These are phyloP conservation scores for Coemansia reversa DNA, from an alignment of 192 early-diverging fungal species.

Conservation along the genomic window DNA sequence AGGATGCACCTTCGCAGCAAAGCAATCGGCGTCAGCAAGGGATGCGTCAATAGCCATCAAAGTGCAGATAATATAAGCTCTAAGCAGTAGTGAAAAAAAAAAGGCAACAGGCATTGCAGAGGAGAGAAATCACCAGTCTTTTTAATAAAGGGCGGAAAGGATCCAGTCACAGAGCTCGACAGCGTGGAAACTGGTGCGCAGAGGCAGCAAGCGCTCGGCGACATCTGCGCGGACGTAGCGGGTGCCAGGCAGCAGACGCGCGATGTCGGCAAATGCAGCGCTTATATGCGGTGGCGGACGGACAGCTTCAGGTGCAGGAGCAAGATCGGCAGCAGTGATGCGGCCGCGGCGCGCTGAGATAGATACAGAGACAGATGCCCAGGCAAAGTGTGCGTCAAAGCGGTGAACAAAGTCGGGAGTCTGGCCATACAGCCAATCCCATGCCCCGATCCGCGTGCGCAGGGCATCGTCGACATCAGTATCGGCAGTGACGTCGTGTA, in stretches of 20 bases:
- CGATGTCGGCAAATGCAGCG: conserved; percentile 16
- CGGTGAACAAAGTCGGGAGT: conserved; percentile 82
- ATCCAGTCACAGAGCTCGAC: conserved; percentile 40
- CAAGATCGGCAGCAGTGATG: conserved; percentile 14
- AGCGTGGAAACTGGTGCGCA: conserved; percentile 17
- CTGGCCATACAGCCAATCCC: conserved; percentile 91
- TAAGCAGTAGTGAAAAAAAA: neutral
- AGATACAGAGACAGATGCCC: conserved; percentile 21
- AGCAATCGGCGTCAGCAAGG: conserved; percentile 13
- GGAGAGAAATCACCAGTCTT: neutral
- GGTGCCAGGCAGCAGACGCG: conserved; percentile 16
- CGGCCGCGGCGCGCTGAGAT: conserved; percentile 35
- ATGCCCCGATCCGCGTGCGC: conserved; percentile 58
- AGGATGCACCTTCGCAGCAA: conserved; percentile 28
- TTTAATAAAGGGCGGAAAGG: conserved; percentile 10
- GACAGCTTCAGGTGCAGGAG: conserved; percentile 8
- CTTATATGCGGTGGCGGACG: conserved; percentile 19
- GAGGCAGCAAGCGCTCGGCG: conserved; percentile 7
- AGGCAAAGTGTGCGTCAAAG: conserved; percentile 29
- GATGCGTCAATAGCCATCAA: neutral
- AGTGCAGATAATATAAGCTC: no score
- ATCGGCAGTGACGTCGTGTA: neutral
- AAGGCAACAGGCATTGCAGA: conserved; percentile 4
- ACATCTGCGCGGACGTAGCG: conserved; percentile 32
- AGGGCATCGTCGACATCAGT: conserved; percentile 15